Evolutionary conservation across 2,329 filamentous ascomycete genomes (phyloP), one percentile per base, ranked within the genome.

Genomic region (Hypoxylon sp.): DNA sequence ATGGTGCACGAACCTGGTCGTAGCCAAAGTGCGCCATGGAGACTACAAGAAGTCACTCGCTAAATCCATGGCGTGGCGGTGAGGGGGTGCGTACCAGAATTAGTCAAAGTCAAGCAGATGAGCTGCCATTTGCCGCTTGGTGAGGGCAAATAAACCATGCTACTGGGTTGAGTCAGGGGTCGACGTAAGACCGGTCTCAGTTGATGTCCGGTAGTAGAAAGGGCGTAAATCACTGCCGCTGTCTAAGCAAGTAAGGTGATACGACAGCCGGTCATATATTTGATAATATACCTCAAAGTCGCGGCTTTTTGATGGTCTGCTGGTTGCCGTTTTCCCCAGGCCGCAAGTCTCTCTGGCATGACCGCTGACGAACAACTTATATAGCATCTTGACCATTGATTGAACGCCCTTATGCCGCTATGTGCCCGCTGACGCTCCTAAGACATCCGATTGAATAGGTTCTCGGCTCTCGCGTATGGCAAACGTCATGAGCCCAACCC

Each of bases 21-120:
- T 69, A 67, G 36, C 64, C 67, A 38, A 64, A 67, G 42, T 67
- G 58, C 12, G 64, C 64, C 58, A 65, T 59, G n/a, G 61, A 69
- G n/a, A 65, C 67, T 65, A 49, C 26, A 46, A 63, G 38, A 63
- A 55, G 61, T 65, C 56, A 69, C 51, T 65, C 46, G 49, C 30
- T 33, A 51, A 57, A 59, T 53, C 38, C 51, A 57, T 33, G 33
- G 50, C 50, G 46, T 61, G 51, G 67, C 61, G 56, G 58, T 67
- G 58, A 61, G 45, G 22, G 48, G 54, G 42, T 24, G 30, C 28
- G 49, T 69, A 69, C 67, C 64, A 63, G 61, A 65, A 42, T 65
- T 63, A 2, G 55, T 48, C 51, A 67, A 48, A 33, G 22, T 67
- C 48, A 63, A 65, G 46, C 64, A 65, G 46, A 64, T 26, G 36